Base-by-base conservation (phyloP, 2,329 filamentous ascomycete genomes). In the Aspergillus ibericus region DNA sequence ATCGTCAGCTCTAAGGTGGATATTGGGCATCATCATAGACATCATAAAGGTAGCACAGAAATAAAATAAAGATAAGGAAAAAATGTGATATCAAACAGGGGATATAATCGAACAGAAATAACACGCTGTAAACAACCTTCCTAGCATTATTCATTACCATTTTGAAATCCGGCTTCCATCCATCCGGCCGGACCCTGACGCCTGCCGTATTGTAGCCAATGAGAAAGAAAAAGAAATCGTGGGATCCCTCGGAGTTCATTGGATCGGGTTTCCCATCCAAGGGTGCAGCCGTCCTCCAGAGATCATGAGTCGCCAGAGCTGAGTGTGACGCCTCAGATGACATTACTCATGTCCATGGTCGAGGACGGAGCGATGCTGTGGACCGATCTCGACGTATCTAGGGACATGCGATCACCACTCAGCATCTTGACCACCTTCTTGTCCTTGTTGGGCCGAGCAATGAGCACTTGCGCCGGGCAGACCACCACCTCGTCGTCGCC, bases 401-500 rank as follows among this genome's bases (percentile, higher is more conserved):
- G 59, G n/a, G 76, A 76, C 72, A 79, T 77, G 62, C 71, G 74
- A 59, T 77, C 78, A 56, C 72, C 76, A 60, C 74, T 77, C 59
- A 71, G 58, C 63, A 75, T 73, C 53, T 73, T 69, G 40, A 72
- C 71, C 53, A 75, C 68, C 60, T 72, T 70, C 60, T 74, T 76
- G 35, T 76, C 77, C 64, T 79, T 82, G 74, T 68, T 78, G 73
- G 66, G 73, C 44, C 77, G 75, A 27, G 89, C 89, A 44, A 97
- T 85, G 60, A 98, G 84, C 35, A 99, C 95, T 75, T 98, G 93
- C 6, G 96, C 95, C 9, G 93, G 93, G 72, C 90, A 96, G 46
- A 99, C 92, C 48, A 98, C 93, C 63, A 96, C 91, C 81, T 98
- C 93, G 66, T 97, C 92, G 55, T 97, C 92, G 55, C 93, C 93